These are phyloP conservation scores for Calonectria pauciramosa DNA, from an alignment of 2,329 filamentous ascomycete species.

Conservation along the genomic window DNA sequence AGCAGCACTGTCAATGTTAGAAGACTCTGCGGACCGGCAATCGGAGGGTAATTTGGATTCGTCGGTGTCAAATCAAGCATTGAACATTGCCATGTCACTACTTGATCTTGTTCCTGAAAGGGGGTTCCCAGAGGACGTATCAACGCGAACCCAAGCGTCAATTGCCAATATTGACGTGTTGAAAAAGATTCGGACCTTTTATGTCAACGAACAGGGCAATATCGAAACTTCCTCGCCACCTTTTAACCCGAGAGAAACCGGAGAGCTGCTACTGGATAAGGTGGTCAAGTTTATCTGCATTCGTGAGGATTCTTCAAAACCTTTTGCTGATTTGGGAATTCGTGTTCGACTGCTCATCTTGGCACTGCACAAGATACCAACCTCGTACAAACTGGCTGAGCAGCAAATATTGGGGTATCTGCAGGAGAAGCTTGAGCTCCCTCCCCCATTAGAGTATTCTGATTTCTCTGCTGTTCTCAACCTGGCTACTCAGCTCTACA, in stretches of 20 bases:
- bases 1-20: slow-evolving; percentile 74
- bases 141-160: slow-evolving; percentile 22
- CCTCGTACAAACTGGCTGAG: slow-evolving; percentile 59
- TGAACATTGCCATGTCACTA: slow-evolving; percentile 68
- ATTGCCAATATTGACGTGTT: slow-evolving; percentile 64
- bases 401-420: slow-evolving; percentile 65
- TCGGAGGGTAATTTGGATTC: slow-evolving; percentile 45
- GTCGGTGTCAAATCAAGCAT: slow-evolving; percentile 51
- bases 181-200: slow-evolving; percentile 74
- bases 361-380: slow-evolving; percentile 67
- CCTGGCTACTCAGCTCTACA: slow-evolving; percentile 70
- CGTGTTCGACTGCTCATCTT: slow-evolving; percentile 72
- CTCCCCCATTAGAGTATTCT: slow-evolving; percentile 60
- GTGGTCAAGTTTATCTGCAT: slow-evolving; percentile 66
- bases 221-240: slow-evolving; percentile 73
- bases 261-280: slow-evolving; percentile 75
- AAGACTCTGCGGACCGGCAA: slow-evolving; percentile 62
- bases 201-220: slow-evolving; percentile 78
- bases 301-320: slow-evolving; percentile 56
- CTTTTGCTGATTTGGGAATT: slow-evolving; percentile 64
- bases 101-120: slow-evolving; percentile 75
- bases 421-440: slow-evolving; percentile 59
- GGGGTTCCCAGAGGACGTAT: slow-evolving; percentile 62
- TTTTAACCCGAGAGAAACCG: slow-evolving; percentile 67
- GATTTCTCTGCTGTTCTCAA: slow-evolving; percentile 72